Percentiles rank a stretch among this genome's conserved stretches.
These are phyloP conservation scores for Coix lacrymajobi DNA, from an alignment of 176 grass and related monocot species.

Conservation along the genomic window DNA sequence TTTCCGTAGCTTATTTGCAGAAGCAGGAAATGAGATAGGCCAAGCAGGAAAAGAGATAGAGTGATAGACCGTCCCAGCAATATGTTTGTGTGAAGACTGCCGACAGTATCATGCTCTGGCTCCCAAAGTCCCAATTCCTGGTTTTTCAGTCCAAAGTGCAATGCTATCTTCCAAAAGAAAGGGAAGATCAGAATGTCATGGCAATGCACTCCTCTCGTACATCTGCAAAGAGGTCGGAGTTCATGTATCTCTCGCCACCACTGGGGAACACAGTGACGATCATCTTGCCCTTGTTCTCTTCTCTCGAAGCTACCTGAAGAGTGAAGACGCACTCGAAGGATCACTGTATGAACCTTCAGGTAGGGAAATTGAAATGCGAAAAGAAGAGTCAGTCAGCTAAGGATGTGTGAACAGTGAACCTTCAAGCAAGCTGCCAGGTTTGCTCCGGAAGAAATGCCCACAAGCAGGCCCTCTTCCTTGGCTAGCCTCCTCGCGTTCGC, in stretches of 20 bases:
- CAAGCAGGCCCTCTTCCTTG: constrained; percentile 75
- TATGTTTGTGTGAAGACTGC: not conserved
- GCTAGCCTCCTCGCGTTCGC: constrained; percentile 67
- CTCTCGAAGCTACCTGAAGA: constrained; percentile 22
- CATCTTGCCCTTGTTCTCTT: constrained; percentile 56
- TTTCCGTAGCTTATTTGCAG: not conserved
- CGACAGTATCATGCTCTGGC: not conserved
- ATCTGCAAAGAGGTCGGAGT: constrained; percentile 36
- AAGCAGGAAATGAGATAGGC: not conserved
- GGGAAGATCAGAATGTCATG: constrained; percentile 33
- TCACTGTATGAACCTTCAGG: not conserved
- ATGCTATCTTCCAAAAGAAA: not conserved
- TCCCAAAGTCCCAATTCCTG: not conserved
- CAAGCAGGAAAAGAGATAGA: too few species aligned
- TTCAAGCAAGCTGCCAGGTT: constrained; percentile 84
- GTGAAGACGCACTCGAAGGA: constrained; percentile 16
- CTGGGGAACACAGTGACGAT: constrained; percentile 43
- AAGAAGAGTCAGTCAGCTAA: not conserved
- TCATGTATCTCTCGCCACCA: constrained; percentile 48
- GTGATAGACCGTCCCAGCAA: too few species aligned
- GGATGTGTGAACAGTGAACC: constrained; percentile 21
- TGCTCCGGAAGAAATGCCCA: constrained; percentile 90
- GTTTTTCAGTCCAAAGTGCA: not conserved
- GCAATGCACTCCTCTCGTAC: constrained; percentile 38
- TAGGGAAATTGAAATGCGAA: too few species aligned